phyloP scores from a whole-genome alignment of 1,139 yeast genomes.

The Geotrichum cucujoidarum region DNA sequence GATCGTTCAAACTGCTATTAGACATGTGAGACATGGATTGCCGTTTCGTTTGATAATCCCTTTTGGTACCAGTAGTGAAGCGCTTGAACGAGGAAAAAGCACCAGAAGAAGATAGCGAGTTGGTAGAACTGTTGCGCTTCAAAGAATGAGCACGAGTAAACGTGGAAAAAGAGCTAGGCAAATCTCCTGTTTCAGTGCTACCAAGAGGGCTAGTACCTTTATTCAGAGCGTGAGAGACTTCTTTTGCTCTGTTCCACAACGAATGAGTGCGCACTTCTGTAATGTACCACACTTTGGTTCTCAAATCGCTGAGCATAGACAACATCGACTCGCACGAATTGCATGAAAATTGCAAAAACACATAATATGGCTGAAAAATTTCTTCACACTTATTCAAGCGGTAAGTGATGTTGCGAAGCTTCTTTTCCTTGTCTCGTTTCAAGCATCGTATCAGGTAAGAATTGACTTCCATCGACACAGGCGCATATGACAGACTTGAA shows the following conservation, averaged over 20 bases:
- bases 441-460: conserved; percentile 24
- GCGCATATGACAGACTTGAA: conserved; percentile 21
- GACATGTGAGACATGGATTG: conserved; percentile 28
- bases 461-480: conserved; percentile 25
- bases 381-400: conserved; percentile 24
- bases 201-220: conserved; percentile 10
- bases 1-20: conserved; percentile 20
- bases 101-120: conserved; percentile 18
- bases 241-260: conserved; percentile 32
- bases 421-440: conserved; percentile 23
- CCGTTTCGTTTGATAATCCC: conserved; percentile 30
- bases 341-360: conserved; percentile 23
- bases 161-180: neutral
- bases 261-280: conserved; percentile 33
- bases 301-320: conserved; percentile 22
- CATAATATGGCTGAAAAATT: conserved; percentile 25
- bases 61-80: conserved; percentile 25
- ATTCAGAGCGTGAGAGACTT: conserved; percentile 27
- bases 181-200: neutral
- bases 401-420: conserved; percentile 19
- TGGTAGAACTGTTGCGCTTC: conserved; percentile 17
- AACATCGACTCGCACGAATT: conserved; percentile 22
- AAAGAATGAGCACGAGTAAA: conserved; percentile 8
- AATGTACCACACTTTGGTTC: conserved; percentile 36
- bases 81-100: conserved; percentile 29